A percentile compares a stretch with the other conserved stretches of the same genome.
These are phyloP conservation scores for Acacia acuminata DNA, from an alignment of 306 rosid genomes.

Conservation along the genomic window DNA sequence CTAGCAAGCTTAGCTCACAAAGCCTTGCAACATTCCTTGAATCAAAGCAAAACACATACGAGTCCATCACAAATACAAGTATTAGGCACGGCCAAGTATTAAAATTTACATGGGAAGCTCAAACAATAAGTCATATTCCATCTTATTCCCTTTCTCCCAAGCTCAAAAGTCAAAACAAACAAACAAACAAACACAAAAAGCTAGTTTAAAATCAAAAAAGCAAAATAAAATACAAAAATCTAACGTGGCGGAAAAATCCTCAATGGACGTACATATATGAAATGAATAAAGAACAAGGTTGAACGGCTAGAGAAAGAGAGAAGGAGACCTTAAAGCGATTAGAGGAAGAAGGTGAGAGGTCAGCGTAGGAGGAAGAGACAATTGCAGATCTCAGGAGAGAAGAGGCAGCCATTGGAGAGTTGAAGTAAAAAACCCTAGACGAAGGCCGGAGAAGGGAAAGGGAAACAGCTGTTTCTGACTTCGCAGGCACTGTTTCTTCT, in stretches of 20 bases:
- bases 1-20: neutral
- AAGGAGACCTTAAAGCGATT: constrained; percentile 45
- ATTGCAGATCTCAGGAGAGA: constrained; percentile 67
- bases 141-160: neutral
- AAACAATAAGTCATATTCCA: neutral
- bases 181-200: neutral
- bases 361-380: constrained; percentile 48
- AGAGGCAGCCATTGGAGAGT: constrained; percentile 67
- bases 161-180: constrained; percentile 1
- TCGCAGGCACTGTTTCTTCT: constrained; percentile 6
- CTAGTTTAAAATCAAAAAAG: neutral
- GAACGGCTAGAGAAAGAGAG: neutral
- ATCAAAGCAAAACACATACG: neutral
- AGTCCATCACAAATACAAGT: neutral
- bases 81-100: neutral
- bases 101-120: neutral
- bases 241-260: neutral
- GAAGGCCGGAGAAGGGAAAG: neutral
- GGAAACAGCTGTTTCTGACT: neutral
- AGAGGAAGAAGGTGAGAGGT: constrained; percentile 34
- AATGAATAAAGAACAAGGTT: neutral
- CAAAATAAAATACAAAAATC: neutral
- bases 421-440: constrained; percentile 36
- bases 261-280: neutral
- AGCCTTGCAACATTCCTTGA: neutral